Conservation (phyloP, 768 basidiomycete genomes). For the Jaapia argillacea region DNA sequence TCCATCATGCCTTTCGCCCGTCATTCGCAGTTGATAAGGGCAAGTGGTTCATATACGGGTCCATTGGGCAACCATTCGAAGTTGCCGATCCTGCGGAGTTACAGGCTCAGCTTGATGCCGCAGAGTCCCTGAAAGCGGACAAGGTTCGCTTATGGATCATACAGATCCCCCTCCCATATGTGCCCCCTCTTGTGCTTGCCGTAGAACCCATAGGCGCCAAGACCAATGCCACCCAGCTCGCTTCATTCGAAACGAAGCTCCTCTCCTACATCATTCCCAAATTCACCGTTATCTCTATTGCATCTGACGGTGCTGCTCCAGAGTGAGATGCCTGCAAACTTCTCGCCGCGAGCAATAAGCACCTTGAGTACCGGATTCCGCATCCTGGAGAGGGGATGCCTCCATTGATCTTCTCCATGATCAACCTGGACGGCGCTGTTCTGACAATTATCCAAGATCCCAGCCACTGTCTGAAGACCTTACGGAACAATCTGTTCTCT, state of each 20-base stretch:
- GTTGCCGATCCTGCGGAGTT: slow-evolving; percentile 15
- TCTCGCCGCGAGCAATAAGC: slow-evolving; percentile 5
- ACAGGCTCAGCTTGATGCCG: slow-evolving; percentile 6
- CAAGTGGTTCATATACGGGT: slow-evolving; percentile 17
- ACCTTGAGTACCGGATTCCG: background rate
- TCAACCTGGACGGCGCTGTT: slow-evolving; percentile 13
- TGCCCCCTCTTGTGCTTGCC: slow-evolving; percentile 25
- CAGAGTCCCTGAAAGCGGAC: slow-evolving; percentile 9
- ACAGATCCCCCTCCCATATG: slow-evolving; percentile 20
- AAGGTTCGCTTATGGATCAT: slow-evolving; percentile 25
- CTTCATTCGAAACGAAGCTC: slow-evolving; percentile 6
- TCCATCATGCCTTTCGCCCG: slow-evolving; percentile 13
- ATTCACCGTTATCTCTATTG: slow-evolving; percentile 21
- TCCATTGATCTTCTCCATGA: slow-evolving; percentile 7
- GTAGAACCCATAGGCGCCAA: slow-evolving; percentile 20
- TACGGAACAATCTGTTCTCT: slow-evolving; percentile 23
- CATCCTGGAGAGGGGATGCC: slow-evolving; percentile 1
- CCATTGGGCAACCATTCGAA: slow-evolving; percentile 10
- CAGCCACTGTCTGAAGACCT: slow-evolving; percentile 25
- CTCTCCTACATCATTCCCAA: slow-evolving; percentile 14
- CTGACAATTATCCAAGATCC: slow-evolving; percentile 26
- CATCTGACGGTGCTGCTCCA: slow-evolving; percentile 23
- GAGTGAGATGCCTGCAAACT: slow-evolving; percentile 19
- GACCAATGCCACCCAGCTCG: slow-evolving; percentile 9
- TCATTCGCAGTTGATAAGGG: slow-evolving; percentile 15